Evolutionary conservation across 306 rosid species (phyloP).

Genomic region (Quercus alba): DNA sequence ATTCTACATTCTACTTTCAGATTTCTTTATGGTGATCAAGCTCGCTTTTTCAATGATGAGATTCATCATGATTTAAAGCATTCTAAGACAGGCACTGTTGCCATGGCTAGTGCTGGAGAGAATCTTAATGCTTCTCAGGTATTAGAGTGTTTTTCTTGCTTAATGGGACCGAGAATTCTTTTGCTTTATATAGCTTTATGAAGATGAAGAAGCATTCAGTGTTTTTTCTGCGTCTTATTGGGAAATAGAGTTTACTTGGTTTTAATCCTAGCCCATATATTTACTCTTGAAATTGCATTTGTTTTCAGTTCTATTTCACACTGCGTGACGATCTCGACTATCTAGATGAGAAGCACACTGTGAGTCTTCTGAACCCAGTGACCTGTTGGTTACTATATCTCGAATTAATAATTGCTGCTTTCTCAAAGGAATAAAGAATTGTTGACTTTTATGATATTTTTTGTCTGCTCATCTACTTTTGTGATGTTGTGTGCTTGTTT

Average conservation of each 20-base stretch:
- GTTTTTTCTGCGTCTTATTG: not conserved
- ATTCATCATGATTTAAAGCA: constrained; percentile 88
- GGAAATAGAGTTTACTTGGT: not conserved
- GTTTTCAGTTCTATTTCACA: constrained; percentile 75
- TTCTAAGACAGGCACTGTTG: constrained; percentile 79
- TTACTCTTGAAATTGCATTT: constrained; percentile 12
- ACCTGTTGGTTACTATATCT: not conserved
- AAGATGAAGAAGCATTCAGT: not conserved
- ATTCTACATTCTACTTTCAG: constrained; percentile 31
- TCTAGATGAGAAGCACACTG: constrained; percentile 90
- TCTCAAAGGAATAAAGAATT: not conserved
- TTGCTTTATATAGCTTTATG: not conserved
- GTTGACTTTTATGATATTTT: not conserved
- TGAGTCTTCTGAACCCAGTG: constrained; percentile 39
- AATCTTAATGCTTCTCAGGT: constrained; percentile 99
- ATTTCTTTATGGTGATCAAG: constrained; percentile 91
- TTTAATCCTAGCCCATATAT: not conserved
- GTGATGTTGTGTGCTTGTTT: not conserved
- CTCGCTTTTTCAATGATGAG: constrained; percentile 87
- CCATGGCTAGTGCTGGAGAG: constrained; percentile 98
- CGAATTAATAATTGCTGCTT: not conserved
- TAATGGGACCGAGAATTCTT: not conserved
- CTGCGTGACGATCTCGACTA: constrained; percentile 93
- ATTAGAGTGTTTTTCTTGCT: constrained; percentile 5
- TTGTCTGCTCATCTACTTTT: not conserved